Base-by-base conservation (phyloP, 139 green algal genomes). In the Chlamydomonas sp. region DNA sequence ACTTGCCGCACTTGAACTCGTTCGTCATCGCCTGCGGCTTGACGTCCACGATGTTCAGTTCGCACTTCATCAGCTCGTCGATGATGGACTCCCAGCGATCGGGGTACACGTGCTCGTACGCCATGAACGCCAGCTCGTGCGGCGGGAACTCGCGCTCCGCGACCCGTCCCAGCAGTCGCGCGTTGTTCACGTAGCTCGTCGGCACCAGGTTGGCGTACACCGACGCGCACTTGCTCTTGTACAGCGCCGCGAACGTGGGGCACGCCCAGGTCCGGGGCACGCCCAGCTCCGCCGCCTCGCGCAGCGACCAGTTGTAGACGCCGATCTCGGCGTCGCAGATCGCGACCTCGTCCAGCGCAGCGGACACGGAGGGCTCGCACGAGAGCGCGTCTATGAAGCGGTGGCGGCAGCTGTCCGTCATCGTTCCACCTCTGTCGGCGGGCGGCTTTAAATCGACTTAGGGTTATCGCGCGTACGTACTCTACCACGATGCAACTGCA, bases 21-120 rank as follows among this genome's bases (percentile, higher is more conserved):
- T 66, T 28, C 5, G 67, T 73, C 49, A 66, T 73, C 3, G 67
- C 49, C 28, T 29, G 16, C 10, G 67, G 67, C 22, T 62, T 65
- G 8, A 33, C 49, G 5, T 31, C 28, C 6, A 70, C n/a, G 5
- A 70, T 70, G 50, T 65, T n/a, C 26, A 35, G 30, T 16, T 54
- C 33, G 13, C 22, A 26, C 34, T 47, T 29, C n/a, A 50, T 38
- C 50, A 58, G 54, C 24, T 24, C 5, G 24, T 67, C 49, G 30
- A 73, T n/a, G 13, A 58, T 5, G 3, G 38, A 3, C 3, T 35
- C 66, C 67, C 67, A 73, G 34, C 29, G 10, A 26, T 73, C 67
- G 4, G 67, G 67, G 28, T 48, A 48, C 43, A 63, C 30, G 6
- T 72, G 4, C 38, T 72, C 43, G 4, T 26, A 28, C 43, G 5